A percentile compares a stretch with the other conserved stretches of the same genome.
phyloP scores from a whole-genome alignment of 345 rosid species.

The Firmiana major region DNA sequence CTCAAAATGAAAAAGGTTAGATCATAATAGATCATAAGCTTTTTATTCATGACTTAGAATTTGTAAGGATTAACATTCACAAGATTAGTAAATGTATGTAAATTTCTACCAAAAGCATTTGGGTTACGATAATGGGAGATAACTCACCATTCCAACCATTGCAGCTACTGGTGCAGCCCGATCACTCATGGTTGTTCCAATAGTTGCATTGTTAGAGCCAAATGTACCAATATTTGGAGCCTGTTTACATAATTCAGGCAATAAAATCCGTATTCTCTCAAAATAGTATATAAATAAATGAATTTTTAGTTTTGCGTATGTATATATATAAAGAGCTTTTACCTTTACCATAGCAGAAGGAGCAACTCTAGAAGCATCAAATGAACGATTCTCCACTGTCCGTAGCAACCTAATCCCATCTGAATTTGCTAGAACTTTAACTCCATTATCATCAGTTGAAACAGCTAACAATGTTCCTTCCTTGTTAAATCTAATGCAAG shows the following conservation, averaged over 20 bases:
- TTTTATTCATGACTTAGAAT: background rate
- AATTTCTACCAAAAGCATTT: background rate
- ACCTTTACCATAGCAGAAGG: constrained; percentile 64
- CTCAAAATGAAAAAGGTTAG: constrained; percentile 17
- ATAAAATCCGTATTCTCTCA: background rate
- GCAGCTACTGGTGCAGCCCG: constrained; percentile 49
- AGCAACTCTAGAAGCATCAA: constrained; percentile 78
- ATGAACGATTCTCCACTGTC: constrained; percentile 61
- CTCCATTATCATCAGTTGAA: constrained; percentile 70
- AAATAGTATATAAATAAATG: background rate
- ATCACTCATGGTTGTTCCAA: constrained; percentile 51
- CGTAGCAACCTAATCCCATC: constrained; percentile 72
- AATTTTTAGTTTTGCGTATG: background rate
- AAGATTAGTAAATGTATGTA: background rate
- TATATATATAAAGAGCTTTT: background rate
- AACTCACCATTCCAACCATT: constrained; percentile 59
- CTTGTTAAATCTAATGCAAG: constrained; percentile 72
- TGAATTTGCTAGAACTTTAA: constrained; percentile 71
- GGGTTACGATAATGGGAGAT: constrained; percentile 3
- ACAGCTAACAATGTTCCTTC: constrained; percentile 78
- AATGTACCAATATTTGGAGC: constrained; percentile 41
- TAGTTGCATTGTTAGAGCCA: constrained; percentile 45
- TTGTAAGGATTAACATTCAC: background rate
- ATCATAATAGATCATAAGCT: background rate
- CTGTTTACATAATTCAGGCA: constrained; percentile 30